phyloP scores from a whole-genome alignment of 352 stramenopile species.

The Phytophthora fragariaefolia region DNA sequence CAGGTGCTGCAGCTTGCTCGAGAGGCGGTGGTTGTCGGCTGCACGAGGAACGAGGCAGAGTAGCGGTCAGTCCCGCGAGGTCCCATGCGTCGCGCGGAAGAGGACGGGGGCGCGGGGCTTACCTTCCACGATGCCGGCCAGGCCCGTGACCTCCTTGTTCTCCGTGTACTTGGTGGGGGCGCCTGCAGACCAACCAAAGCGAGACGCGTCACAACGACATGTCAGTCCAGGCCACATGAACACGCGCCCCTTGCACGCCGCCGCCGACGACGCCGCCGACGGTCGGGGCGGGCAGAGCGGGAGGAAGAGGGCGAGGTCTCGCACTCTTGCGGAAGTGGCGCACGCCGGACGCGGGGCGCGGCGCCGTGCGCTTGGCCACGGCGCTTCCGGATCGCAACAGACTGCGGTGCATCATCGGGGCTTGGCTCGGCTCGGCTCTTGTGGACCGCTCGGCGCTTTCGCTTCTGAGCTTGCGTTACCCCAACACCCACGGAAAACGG shows the following conservation, averaged over 20 bases:
- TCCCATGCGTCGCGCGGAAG: too few relatives aligned
- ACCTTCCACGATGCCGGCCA: conserved; percentile 80
- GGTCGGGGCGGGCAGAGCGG: conserved; percentile 23
- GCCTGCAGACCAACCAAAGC: conserved; percentile 34
- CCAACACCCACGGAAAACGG: conserved; percentile 21
- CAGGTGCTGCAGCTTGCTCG: conserved; percentile 71
- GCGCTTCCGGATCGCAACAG: conserved; percentile 50
- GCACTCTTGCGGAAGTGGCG: conserved; percentile 84
- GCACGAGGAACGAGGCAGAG: not conserved
- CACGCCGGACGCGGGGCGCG: conserved; percentile 43
- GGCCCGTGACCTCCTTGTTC: conserved; percentile 77
- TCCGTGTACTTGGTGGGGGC: conserved; percentile 74
- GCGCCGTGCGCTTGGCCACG: conserved; percentile 35
- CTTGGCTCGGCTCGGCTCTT: conserved; percentile 3
- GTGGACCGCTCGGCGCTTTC: conserved; percentile 29
- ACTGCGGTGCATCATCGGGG: conserved; percentile 60
- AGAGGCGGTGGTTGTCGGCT: conserved; percentile 81
- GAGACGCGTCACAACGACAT: conserved; percentile 3
- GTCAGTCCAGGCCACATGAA: conserved; percentile 12
- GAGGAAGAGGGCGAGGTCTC: conserved; percentile 2
- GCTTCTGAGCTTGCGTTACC: conserved; percentile 21
- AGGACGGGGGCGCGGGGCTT: conserved; percentile 1
- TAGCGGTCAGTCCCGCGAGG: not conserved
- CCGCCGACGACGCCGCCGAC: not conserved
- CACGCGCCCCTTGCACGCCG: conserved; percentile 5